A percentile compares a stretch with the other conserved stretches of the same genome.
Evolutionary conservation across 352 stramenopile genomes (phyloP).

Genomic region (Stramenopiles sp.): DNA sequence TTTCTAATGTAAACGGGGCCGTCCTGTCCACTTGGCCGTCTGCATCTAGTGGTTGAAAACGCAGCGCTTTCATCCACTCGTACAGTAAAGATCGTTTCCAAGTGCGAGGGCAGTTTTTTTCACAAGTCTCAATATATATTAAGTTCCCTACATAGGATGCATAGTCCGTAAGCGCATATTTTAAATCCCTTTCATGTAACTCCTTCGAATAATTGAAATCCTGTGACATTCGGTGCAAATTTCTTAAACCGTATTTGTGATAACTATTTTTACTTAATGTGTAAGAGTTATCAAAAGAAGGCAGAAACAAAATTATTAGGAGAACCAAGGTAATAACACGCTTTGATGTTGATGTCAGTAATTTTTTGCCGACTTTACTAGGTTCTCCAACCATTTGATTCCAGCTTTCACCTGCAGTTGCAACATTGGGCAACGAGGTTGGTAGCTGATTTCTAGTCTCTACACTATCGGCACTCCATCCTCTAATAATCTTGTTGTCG

Average conservation of each 20-base stretch:
- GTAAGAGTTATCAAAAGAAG: conserved; percentile 48
- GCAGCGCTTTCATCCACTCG: not conserved
- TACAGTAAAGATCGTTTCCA: not conserved
- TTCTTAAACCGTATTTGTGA: conserved; percentile 44
- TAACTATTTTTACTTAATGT: conserved; percentile 47
- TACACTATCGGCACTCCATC: conserved; percentile 17
- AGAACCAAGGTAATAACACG: conserved; percentile 68
- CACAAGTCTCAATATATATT: not conserved
- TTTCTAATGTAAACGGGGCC: not conserved
- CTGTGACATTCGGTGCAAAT: conserved; percentile 50
- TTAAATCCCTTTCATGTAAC: not conserved
- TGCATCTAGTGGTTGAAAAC: not conserved
- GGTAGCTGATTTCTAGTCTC: conserved; percentile 28
- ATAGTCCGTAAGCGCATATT: not conserved
- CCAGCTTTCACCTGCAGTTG: conserved; percentile 28
- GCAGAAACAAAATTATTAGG: conserved; percentile 55
- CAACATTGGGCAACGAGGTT: conserved; percentile 46
- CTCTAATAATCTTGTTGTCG: not conserved
- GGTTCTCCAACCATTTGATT: conserved; percentile 49
- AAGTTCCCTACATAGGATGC: not conserved
- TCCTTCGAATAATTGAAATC: conserved; percentile 41
- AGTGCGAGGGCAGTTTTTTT: not conserved
- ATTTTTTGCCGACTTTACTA: conserved; percentile 74
- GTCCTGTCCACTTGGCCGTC: not conserved
- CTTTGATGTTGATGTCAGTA: conserved; percentile 78